Conservation (phyloP, 2,329 filamentous ascomycete genomes). For the Trichoderma koningiopsis region DNA sequence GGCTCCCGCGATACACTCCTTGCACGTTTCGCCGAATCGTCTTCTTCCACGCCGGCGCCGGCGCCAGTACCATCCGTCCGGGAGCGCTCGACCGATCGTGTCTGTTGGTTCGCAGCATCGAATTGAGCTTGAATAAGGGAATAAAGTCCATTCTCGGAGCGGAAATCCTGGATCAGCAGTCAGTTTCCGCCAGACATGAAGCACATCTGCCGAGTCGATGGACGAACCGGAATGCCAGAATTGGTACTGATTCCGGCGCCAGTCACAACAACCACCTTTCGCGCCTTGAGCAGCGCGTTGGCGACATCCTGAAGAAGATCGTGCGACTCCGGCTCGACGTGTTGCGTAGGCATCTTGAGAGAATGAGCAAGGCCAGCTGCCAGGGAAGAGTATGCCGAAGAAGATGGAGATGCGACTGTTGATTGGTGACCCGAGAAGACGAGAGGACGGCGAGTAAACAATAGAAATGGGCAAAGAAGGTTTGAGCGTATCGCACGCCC, state of each 20-base stretch:
- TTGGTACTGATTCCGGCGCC: conserved; percentile 76
- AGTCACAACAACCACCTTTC: conserved; percentile 71
- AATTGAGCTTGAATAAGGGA: conserved; percentile 71
- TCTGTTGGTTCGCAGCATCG: conserved; percentile 49
- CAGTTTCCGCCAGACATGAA: conserved; percentile 25
- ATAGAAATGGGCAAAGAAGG: background rate
- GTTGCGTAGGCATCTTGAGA: conserved; percentile 59
- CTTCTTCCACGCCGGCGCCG: conserved; percentile 30
- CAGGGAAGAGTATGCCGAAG: background rate
- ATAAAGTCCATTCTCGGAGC: conserved; percentile 72
- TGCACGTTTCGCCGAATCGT: conserved; percentile 39
- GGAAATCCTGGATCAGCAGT: conserved; percentile 60
- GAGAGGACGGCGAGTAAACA: background rate
- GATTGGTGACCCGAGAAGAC: background rate
- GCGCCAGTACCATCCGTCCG: conserved; percentile 31
- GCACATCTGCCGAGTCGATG: conserved; percentile 22
- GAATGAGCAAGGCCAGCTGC: conserved; percentile 2
- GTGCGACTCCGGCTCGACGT: conserved; percentile 54
- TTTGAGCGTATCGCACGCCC: background rate
- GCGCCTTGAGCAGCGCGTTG: conserved; percentile 63
- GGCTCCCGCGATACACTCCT: conserved; percentile 36
- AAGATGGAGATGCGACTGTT: background rate
- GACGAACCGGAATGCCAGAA: conserved; percentile 68
- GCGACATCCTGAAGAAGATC: conserved; percentile 66
- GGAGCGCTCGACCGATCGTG: conserved; percentile 34